Conservation (phyloP, 2,329 filamentous ascomycete genomes). For the Fusarium dlaminii region DNA sequence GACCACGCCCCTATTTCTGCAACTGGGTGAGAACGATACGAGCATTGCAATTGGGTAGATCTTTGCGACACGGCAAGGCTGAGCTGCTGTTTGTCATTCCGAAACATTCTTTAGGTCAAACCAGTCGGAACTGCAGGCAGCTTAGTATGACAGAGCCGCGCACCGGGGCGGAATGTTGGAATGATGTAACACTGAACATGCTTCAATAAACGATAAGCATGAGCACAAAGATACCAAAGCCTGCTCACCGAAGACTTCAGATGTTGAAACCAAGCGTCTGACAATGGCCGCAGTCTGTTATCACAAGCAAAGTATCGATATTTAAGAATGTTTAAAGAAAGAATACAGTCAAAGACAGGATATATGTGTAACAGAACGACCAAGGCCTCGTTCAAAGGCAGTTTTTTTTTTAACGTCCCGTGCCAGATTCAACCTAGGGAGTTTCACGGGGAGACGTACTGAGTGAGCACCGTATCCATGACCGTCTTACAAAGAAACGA, state of each 20-base stretch:
- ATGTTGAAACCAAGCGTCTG: constrained; percentile 38
- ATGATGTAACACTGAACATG: constrained; percentile 15
- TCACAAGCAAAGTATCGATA: constrained; percentile 8
- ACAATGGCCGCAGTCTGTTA: constrained; percentile 21
- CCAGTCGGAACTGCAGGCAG: constrained; percentile 21
- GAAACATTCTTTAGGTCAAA: background rate
- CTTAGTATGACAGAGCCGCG: constrained; percentile 20
- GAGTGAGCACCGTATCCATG: constrained; percentile 10
- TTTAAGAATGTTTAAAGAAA: background rate
- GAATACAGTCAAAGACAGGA: constrained; percentile 7
- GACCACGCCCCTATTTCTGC: background rate
- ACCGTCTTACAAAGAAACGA: constrained; percentile 12
- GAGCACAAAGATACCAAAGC: background rate
- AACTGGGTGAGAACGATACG: background rate
- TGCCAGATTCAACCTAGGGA: background rate
- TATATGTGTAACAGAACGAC: constrained; percentile 13
- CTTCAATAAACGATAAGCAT: constrained; percentile 7
- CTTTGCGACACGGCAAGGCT: constrained; percentile 21
- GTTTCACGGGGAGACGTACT: background rate
- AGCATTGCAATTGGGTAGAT: background rate
- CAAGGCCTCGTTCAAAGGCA: constrained; percentile 11
- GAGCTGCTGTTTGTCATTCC: constrained; percentile 12
- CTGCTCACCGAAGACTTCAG: constrained; percentile 26
- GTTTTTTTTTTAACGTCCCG: constrained; percentile 11
- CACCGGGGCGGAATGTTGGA: constrained; percentile 9